Evolutionary conservation across 345 rosid species (phyloP), one percentile per base, ranked within the genome.

Genomic region (Raphanus raphanistrum): DNA sequence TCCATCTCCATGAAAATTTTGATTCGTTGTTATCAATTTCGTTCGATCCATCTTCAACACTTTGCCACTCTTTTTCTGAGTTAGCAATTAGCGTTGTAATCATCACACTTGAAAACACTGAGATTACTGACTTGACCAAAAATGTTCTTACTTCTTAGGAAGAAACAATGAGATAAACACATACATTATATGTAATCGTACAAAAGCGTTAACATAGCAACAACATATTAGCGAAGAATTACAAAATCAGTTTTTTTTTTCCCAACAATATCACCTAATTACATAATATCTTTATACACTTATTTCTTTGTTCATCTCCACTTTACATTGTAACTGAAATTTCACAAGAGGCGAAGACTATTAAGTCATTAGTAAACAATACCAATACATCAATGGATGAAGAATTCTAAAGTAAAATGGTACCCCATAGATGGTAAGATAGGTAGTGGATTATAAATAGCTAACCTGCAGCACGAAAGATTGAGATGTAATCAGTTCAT

Each of bases 301-400:
- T 69, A 60, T 33, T 48, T 33, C 0, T 69, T 21, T 13, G 6
- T 68, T 61, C 52, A 61, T 76, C 55, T 69, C 63, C 52, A 8
- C 67, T 60, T 76, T 32, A 61, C 68, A 60, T 68, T 26, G 50
- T 48, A 29, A n/a, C 79, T 76, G 63, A 43, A 74, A 69, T 32
- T 3, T 45, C 8, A 68, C 38, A 68, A 68, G 6, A 9, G 35
- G n/a, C 26, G 0, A 33, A 69, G 52, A 16, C 17, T 11, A 21
- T 48, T 68, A 16, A 48, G 17, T 48, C 55, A 48, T 48, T 48
- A 48, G 17, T 48, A 11, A 11, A 12, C 52, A 43, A 15, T 43
- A 12, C 5, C 52, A 43, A 48, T 4, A n/a, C 55, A 48, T 48
- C 17, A 48, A n/a, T n/a, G 17, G 7, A n/a, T 4, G 17, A 48